A percentile compares a stretch with the other conserved stretches of the same genome.
Conservation (phyloP, 2,329 filamentous ascomycete species). For the Fusarium sp. region DNA sequence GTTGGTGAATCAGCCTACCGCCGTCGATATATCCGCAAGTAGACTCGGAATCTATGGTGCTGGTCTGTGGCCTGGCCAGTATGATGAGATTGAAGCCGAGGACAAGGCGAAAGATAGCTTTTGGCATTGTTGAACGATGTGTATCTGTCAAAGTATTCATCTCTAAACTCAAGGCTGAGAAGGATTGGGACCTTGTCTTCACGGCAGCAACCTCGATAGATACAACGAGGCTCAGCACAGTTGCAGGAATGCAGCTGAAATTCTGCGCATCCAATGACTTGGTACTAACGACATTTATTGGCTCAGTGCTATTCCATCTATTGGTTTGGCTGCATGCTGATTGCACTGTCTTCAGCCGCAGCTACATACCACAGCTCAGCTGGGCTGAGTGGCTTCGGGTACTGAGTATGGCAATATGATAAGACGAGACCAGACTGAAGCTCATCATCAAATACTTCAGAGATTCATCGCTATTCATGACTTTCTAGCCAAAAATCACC, state of each 20-base stretch:
- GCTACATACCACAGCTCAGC: not conserved
- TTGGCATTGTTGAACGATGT: not conserved
- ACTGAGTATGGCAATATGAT: not conserved
- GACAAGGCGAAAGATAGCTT: not conserved
- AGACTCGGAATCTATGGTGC: not conserved
- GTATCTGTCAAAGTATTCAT: not conserved
- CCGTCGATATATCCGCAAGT: constrained; percentile 18
- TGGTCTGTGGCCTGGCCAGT: not conserved
- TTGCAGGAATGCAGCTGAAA: not conserved
- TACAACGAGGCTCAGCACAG: not conserved
- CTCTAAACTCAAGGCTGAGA: not conserved
- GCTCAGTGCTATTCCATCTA: not conserved
- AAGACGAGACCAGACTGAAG: constrained; percentile 2
- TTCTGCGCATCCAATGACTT: not conserved
- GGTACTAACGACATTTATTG: not conserved
- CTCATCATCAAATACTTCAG: not conserved
- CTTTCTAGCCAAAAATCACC: not conserved
- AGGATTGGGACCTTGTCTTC: not conserved
- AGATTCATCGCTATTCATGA: not conserved
- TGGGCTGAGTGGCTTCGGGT: not conserved
- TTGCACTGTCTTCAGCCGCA: constrained; percentile 1
- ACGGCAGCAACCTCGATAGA: not conserved
- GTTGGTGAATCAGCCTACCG: not conserved
- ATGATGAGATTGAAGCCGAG: constrained; percentile 1
- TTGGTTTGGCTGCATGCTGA: not conserved